Evolutionary conservation across 2,329 filamentous ascomycete genomes (phyloP), one percentile per base, ranked within the genome.

Genomic region (Lasiodiplodia sp.): DNA sequence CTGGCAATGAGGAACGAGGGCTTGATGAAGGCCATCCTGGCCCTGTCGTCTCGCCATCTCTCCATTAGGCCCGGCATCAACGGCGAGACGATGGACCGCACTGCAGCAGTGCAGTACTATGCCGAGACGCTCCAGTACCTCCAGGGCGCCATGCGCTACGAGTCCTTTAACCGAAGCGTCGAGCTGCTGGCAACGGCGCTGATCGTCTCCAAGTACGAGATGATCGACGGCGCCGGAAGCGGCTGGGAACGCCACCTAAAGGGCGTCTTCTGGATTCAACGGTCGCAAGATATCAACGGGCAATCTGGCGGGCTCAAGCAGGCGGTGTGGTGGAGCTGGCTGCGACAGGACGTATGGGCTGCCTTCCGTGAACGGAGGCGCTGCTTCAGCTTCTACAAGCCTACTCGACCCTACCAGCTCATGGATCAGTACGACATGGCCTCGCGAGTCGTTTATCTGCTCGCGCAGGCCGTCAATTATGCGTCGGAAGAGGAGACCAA

Each of bases 281-380:
- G 87, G n/a, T 87, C 85, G 0, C 87, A 88, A 65, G 83, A 88
- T 58, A 88, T 88, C 55, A 83, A 90, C 67, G 88, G 87, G 1
- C 87, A 87, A 62, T 85, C 83, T 0, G 84, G 85, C 0, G 86
- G 87, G 0, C 78, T 90, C 0, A 81, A 85, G 52, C 84, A 86
- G 70, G 85, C 87, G 0, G 86, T 87, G 0, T 90, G 88, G 88
- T 91, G 88, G 88, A 84, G 85, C 0, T 91, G 88, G 88, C 78
- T 90, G 3, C 81, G 87, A n/a, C 88, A 91, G 73, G 88, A 91
- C 73, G 83, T 88, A 0, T 90, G 88, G 88, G 88, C 87, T 2
- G 88, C 88, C 0, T 89, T 90, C 71, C 82, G 87, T 0, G 87
- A 90, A 73, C 81, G 82, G 25, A 79, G 88, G 4, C 81, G 84